Percentiles rank a stretch among this genome's conserved stretches.
phyloP scores from a whole-genome alignment of 192 early-diverging fungal genomes.

The Coemansia sp. region DNA sequence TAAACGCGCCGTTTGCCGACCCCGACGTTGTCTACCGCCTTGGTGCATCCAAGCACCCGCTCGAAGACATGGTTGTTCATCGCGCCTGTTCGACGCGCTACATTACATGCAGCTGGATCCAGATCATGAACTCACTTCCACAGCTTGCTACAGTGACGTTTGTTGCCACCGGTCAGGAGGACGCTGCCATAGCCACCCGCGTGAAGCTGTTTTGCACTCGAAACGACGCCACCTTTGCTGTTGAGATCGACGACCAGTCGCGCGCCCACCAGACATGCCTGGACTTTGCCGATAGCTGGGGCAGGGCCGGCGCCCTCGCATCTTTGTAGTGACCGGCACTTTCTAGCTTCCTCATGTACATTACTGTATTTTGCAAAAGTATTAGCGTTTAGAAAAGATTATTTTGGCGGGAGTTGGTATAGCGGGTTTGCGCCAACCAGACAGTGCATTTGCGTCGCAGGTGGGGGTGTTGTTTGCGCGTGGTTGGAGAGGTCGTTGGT shows the following conservation, averaged over 20 bases:
- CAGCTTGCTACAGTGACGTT: slow-evolving; percentile 32
- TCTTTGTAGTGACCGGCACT: neutral
- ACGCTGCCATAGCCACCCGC: slow-evolving; percentile 21
- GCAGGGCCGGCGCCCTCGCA: slow-evolving; percentile 6
- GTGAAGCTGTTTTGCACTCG: slow-evolving; percentile 31
- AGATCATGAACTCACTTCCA: slow-evolving; percentile 38
- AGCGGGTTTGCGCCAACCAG: no score
- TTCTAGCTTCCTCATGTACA: neutral
- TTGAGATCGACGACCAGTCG: slow-evolving; percentile 41
- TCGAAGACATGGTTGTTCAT: slow-evolving; percentile 41
- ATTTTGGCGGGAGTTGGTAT: no score
- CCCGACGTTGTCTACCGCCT: slow-evolving; percentile 35
- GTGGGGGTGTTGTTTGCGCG: no score
- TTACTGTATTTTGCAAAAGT: no score
- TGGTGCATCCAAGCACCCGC: slow-evolving; percentile 28
- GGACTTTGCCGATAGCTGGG: slow-evolving; percentile 50
- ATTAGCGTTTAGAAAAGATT: no score
- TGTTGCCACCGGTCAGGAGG: slow-evolving; percentile 37
- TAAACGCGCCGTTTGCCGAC: slow-evolving; percentile 44
- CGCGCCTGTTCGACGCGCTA: slow-evolving; percentile 41
- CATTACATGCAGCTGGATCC: slow-evolving; percentile 46
- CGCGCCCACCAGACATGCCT: slow-evolving; percentile 37
- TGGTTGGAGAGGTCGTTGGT: no score
- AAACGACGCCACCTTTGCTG: slow-evolving; percentile 35
- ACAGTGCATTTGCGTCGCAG: no score